These are phyloP conservation scores for Penicillium sp. DNA, from an alignment of 2,329 filamentous ascomycete genomes.

Conservation along the genomic window DNA sequence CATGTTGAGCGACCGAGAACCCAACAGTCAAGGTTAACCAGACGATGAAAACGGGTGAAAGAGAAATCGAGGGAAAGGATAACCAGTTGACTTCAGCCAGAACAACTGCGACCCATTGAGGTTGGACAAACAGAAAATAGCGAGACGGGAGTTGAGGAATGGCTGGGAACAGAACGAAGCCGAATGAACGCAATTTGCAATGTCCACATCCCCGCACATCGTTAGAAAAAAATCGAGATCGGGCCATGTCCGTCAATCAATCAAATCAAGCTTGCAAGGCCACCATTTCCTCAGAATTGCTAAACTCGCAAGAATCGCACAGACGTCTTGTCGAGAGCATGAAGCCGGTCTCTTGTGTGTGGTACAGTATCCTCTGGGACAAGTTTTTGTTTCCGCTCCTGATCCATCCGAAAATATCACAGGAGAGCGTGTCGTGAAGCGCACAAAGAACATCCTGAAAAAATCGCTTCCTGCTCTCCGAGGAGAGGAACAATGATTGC, in stretches of 20 bases:
- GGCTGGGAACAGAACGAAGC: conserved; percentile 4
- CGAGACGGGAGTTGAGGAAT: conserved; percentile 16
- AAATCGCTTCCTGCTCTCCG: conserved; percentile 64
- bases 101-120: conserved; percentile 8
- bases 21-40: not conserved
- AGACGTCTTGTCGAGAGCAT: conserved; percentile 6
- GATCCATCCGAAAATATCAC: conserved; percentile 28
- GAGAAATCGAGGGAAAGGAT: conserved; percentile 12
- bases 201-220: conserved; percentile 10
- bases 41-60: conserved; percentile 1
- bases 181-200: conserved; percentile 15
- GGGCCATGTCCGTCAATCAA: conserved; percentile 5
- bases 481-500: conserved; percentile 30
- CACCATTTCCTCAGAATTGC: conserved; percentile 27
- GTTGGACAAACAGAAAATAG: not conserved
- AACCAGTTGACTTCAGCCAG: conserved; percentile 4
- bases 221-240: conserved; percentile 6
- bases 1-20: conserved; percentile 7
- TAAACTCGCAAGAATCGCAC: conserved; percentile 14
- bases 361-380: conserved; percentile 80
- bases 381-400: conserved; percentile 90
- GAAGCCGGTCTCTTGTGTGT: conserved; percentile 62
- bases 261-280: conserved; percentile 11
- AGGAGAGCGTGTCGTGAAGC: conserved; percentile 64
- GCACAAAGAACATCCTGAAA: conserved; percentile 93